Evolutionary conservation across 768 basidiomycete genomes (phyloP).

Genomic region (Amanita polypyramis): DNA sequence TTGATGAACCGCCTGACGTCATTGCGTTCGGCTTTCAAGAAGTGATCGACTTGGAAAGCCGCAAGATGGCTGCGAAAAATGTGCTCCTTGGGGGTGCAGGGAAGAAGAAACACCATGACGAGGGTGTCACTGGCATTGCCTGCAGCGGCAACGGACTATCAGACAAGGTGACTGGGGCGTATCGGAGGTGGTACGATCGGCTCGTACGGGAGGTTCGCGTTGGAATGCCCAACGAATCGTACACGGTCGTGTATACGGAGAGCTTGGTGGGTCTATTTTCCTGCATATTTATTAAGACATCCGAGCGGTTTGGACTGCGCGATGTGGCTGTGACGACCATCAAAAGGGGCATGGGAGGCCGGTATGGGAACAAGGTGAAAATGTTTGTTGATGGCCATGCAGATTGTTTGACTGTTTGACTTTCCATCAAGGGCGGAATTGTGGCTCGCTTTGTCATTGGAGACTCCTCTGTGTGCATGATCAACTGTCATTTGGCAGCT

Average conservation of each 20-base stretch:
- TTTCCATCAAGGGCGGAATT: slow-evolving; percentile 62
- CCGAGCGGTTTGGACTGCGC: slow-evolving; percentile 47
- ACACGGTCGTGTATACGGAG: slow-evolving; percentile 74
- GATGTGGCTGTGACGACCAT: slow-evolving; percentile 71
- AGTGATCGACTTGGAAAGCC: slow-evolving; percentile 88
- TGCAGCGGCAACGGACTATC: slow-evolving; percentile 34
- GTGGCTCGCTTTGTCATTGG: slow-evolving; percentile 84
- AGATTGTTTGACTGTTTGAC: background rate
- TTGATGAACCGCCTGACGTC: slow-evolving; percentile 69
- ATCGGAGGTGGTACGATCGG: slow-evolving; percentile 83
- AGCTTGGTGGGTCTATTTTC: slow-evolving; percentile 86
- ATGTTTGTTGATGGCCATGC: slow-evolving; percentile 11
- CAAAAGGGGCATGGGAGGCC: slow-evolving; percentile 87
- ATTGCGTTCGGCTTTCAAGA: slow-evolving; percentile 95
- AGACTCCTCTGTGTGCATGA: slow-evolving; percentile 87
- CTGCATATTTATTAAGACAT: slow-evolving; percentile 62
- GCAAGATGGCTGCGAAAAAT: slow-evolving; percentile 88
- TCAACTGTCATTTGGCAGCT: slow-evolving; percentile 97
- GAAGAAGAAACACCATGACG: slow-evolving; percentile 46
- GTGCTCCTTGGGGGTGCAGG: slow-evolving; percentile 56
- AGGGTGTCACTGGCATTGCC: slow-evolving; percentile 1
- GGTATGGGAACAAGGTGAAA: slow-evolving; percentile 89
- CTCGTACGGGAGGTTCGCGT: slow-evolving; percentile 62
- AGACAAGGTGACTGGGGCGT: slow-evolving; percentile 79
- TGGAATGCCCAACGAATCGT: slow-evolving; percentile 68